Evolutionary conservation across 495 filamentous ascomycete species (phyloP), one percentile per base, ranked within the genome.

Genomic region (Aspergillus haitiensis): DNA sequence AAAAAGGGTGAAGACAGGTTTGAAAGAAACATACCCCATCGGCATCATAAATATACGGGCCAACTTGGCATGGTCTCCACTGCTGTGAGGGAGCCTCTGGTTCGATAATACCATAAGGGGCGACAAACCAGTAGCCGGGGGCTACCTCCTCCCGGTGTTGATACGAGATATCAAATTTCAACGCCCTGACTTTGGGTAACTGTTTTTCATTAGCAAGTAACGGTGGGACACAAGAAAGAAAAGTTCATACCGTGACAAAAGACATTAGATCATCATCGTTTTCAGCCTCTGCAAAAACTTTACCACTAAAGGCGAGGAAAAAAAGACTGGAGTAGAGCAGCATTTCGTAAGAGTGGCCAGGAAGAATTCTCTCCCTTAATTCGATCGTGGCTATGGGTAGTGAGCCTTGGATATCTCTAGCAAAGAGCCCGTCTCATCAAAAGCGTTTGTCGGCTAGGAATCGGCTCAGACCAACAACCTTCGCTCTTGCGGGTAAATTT

Each of bases 41-140:
- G 36, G 63, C 61, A 65, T 77, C 75, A 52, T 76, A 79, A 32
- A 79, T 77, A 58, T 78, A 73, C 4, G 76, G 75, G 12, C 75
- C 75, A 60, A 76, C 68, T 62, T 78, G 75, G 55, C 68, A 78
- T 42, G 74, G 74, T 46, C 71, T 67, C 62, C 69, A 76, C 50
- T 66, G 61, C 32, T 68, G 61, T 15, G 65, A 65, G 35, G 64
- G 60, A 35, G 59, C 27, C 56, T 73, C 69, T 9, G 64, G 67
- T 5, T 72, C 70, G 49, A 74, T 75, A 51, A 66, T 56, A 12
- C 68, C 70, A 52, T 78, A 78, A 0, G 76, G 74, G 32, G 74
- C 75, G 48, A 77, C 70, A 50, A 78, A 78, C 73, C 73, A 76
- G 55, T 78, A 78, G 7, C 75, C 74, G 2, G 72, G 72, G 15